These are phyloP conservation scores for Xylaria sp. DNA, from an alignment of 2,329 filamentous ascomycete species.

Conservation along the genomic window DNA sequence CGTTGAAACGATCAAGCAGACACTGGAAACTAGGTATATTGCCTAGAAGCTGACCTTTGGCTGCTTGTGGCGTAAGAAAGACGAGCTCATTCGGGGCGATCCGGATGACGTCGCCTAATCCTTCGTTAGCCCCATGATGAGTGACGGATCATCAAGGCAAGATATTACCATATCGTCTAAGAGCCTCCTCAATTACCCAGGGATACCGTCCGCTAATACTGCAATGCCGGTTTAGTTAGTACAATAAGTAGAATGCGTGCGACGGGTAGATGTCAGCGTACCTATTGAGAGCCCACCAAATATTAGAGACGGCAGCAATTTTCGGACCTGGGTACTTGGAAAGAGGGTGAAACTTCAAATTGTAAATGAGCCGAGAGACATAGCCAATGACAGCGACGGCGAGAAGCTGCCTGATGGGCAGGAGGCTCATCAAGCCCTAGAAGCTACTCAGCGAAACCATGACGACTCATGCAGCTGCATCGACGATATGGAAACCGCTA, in stretches of 20 bases:
- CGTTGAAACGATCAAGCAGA: neutral
- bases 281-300: slow-evolving; percentile 27
- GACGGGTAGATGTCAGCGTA: slow-evolving; percentile 6
- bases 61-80: slow-evolving; percentile 29
- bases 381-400: neutral
- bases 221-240: slow-evolving; percentile 4
- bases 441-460: slow-evolving; percentile 2
- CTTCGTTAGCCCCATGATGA: slow-evolving; percentile 5
- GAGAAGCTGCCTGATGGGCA: slow-evolving; percentile 19
- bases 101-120: slow-evolving; percentile 28
- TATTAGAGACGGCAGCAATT: slow-evolving; percentile 26
- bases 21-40: neutral
- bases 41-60: slow-evolving; percentile 23
- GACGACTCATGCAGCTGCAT: neutral
- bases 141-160: neutral
- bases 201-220: slow-evolving; percentile 27
- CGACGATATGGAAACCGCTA: no score
- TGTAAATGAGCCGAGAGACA: slow-evolving; percentile 20
- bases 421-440: slow-evolving; percentile 8
- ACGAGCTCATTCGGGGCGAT: slow-evolving; percentile 31
- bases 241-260: slow-evolving; percentile 11
- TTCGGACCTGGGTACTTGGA: slow-evolving; percentile 29
- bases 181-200: slow-evolving; percentile 25
- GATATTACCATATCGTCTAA: slow-evolving; percentile 27
- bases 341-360: slow-evolving; percentile 32